Percentiles rank a stretch among this genome's conserved stretches.
Conservation (phyloP, 148 eudicot genomes). For the Rhododendron ovatum region DNA sequence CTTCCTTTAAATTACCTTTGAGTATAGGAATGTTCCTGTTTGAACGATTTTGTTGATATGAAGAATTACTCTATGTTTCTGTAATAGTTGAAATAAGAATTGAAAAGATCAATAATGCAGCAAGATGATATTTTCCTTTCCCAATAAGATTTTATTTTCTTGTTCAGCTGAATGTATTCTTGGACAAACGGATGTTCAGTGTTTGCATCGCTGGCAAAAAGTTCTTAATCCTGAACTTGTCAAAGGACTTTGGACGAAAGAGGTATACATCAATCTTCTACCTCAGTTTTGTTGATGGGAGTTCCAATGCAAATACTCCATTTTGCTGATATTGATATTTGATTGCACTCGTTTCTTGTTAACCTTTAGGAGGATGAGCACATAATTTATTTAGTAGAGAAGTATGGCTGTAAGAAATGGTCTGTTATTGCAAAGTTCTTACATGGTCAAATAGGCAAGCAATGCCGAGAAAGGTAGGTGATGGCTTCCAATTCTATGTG, state of each 20-base stretch:
- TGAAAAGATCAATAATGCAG: no score
- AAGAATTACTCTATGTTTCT: no score
- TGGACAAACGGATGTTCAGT: constrained; percentile 82
- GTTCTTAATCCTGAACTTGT: constrained; percentile 79
- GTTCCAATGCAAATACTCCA: neutral
- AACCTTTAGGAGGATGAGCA: constrained; percentile 69
- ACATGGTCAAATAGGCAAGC: constrained; percentile 94
- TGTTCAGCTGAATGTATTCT: constrained; percentile 60
- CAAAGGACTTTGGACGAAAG: constrained; percentile 88
- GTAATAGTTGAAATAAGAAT: no score
- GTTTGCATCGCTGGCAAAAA: constrained; percentile 93
- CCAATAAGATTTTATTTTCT: neutral
- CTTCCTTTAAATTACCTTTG: no score
- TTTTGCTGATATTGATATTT: neutral
- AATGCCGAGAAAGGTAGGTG: constrained; percentile 83
- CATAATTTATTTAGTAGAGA: constrained; percentile 58
- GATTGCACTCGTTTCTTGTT: neutral
- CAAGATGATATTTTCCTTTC: no score
- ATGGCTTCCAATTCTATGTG: neutral
- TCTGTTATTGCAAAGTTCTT: constrained; percentile 69
- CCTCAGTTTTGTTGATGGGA: constrained; percentile 7
- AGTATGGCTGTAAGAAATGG: constrained; percentile 70
- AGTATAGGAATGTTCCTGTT: no score
- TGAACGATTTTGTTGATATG: no score
- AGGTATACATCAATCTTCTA: constrained; percentile 31